phyloP scores from a whole-genome alignment of 306 rosid genomes.

The Lotus japonicus region DNA sequence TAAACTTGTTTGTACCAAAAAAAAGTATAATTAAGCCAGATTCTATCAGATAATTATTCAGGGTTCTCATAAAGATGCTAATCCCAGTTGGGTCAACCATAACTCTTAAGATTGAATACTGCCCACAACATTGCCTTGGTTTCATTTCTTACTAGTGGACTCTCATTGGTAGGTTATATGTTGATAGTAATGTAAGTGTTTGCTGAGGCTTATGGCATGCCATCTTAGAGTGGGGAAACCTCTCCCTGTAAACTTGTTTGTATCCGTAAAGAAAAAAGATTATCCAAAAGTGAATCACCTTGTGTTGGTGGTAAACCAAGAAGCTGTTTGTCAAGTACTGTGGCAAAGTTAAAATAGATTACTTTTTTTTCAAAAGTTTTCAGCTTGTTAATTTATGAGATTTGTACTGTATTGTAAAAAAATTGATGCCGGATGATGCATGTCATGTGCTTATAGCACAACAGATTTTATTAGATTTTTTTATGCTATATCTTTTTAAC shows the following conservation, averaged over 20 bases:
- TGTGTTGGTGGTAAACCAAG: background rate
- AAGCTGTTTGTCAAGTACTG: background rate
- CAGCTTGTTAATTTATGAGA: background rate
- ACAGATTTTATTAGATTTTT: background rate
- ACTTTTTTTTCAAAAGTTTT: background rate
- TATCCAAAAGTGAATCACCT: background rate
- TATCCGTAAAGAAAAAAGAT: background rate
- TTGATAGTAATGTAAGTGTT: background rate
- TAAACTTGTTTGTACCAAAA: background rate
- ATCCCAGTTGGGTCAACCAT: background rate
- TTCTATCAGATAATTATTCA: background rate
- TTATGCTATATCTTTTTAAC: background rate
- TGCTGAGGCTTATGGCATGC: background rate
- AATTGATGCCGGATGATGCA: background rate
- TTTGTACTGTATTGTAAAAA: background rate
- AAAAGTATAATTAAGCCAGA: background rate
- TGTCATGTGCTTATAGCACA: background rate
- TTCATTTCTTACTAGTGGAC: background rate
- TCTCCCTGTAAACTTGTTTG: background rate
- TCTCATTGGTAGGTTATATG: background rate
- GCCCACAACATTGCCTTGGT: background rate
- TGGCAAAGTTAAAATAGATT: background rate
- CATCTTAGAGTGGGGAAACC: background rate
- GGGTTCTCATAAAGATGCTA: background rate
- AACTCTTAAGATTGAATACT: background rate